Conservation (phyloP, 345 rosid genomes). For the Gossypium thurberi region DNA sequence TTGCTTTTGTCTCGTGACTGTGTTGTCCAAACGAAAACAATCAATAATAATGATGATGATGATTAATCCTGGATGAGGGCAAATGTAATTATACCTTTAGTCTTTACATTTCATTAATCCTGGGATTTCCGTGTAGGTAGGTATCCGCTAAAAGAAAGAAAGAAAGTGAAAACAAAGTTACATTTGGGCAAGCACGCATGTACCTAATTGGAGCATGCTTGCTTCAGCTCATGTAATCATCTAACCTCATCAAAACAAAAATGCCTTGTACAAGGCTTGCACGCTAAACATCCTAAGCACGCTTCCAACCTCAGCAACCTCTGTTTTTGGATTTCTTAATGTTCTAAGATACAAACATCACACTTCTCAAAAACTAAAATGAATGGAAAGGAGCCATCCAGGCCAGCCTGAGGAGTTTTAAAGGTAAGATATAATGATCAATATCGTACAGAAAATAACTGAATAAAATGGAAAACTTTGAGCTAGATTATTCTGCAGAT, state of each 20-base stretch:
- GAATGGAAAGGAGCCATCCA: background rate
- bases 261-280: background rate
- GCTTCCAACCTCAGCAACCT: background rate
- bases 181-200: background rate
- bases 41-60: too few relatives aligned
- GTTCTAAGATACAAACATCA: too few relatives aligned
- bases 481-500: background rate
- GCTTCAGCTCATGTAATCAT: background rate
- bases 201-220: too few relatives aligned
- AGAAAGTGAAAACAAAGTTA: background rate
- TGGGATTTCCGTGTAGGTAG: background rate
- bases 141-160: background rate
- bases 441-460: background rate
- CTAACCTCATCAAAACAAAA: background rate
- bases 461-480: too few relatives aligned
- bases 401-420: background rate
- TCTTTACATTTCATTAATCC: background rate
- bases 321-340: too few relatives aligned
- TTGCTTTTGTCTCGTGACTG: too few relatives aligned
- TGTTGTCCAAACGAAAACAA: too few relatives aligned
- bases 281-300: background rate
- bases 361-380: background rate
- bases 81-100: background rate
- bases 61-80: too few relatives aligned
- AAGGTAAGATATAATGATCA: background rate